Percentiles rank a stretch among this genome's conserved stretches.
These are phyloP conservation scores for Aquilaria malaccensis DNA, from an alignment of 345 rosid genomes.

Conservation along the genomic window DNA sequence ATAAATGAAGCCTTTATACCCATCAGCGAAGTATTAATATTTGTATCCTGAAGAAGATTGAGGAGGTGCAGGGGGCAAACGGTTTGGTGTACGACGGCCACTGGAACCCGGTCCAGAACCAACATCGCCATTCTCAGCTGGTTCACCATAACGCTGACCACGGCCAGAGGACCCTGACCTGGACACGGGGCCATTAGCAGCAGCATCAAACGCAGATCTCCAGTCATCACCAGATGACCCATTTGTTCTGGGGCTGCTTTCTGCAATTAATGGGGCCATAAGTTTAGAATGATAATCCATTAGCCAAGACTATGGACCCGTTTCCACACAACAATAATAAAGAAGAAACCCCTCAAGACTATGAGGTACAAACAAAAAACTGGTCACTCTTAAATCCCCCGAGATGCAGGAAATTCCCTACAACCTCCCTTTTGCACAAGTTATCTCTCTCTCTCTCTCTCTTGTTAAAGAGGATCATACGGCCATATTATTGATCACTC, in stretches of 20 bases:
- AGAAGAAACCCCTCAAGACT: too few relatives aligned
- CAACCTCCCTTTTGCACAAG: not conserved
- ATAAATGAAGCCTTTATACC: slow-evolving; percentile 3
- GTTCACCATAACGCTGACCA: slow-evolving; percentile 44
- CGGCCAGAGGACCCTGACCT: slow-evolving; percentile 54
- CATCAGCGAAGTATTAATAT: slow-evolving; percentile 8
- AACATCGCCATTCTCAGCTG: slow-evolving; percentile 65
- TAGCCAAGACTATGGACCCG: not conserved
- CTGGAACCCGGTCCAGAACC: slow-evolving; percentile 37
- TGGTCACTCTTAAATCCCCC: too few relatives aligned
- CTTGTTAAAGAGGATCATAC: too few relatives aligned
- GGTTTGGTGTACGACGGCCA: slow-evolving; percentile 69
- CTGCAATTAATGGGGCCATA: slow-evolving; percentile 28
- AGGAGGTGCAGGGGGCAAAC: slow-evolving; percentile 68
- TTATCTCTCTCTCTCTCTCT: not conserved
- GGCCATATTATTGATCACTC: too few relatives aligned
- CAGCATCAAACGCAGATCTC: slow-evolving; percentile 84
- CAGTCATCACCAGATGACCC: slow-evolving; percentile 73
- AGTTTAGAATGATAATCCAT: not conserved
- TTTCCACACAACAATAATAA: not conserved
- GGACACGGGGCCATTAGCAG: slow-evolving; percentile 38
- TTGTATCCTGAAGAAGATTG: slow-evolving; percentile 27
- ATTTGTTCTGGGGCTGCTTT: slow-evolving; percentile 46
- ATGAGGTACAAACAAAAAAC: too few relatives aligned
- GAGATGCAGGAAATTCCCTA: too few relatives aligned